Evolutionary conservation across 2,329 filamentous ascomycete species (phyloP).

Genomic region (Juglanconis sp.): DNA sequence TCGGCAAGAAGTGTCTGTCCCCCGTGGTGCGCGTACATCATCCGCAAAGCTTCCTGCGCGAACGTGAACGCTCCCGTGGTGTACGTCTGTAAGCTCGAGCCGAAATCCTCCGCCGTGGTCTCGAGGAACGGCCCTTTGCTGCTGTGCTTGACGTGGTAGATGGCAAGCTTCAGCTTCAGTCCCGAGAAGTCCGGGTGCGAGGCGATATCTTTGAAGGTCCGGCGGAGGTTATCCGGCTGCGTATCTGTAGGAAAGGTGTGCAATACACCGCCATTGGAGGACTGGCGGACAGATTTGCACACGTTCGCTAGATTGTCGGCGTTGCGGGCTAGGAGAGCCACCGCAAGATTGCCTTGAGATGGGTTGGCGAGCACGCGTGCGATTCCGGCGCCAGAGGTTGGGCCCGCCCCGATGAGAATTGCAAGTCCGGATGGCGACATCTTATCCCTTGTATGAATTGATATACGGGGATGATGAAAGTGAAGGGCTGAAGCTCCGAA

Average conservation of each 20-base stretch:
- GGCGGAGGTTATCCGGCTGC: slow-evolving; percentile 40
- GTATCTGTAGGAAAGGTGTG: slow-evolving; percentile 53
- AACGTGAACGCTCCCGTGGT: slow-evolving; percentile 56
- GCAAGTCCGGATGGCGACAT: slow-evolving; percentile 48
- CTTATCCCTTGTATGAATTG: neutral
- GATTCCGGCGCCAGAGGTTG: slow-evolving; percentile 52
- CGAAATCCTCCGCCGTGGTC: slow-evolving; percentile 49
- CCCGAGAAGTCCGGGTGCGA: slow-evolving; percentile 42
- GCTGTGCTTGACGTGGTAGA: slow-evolving; percentile 55
- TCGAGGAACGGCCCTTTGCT: slow-evolving; percentile 53
- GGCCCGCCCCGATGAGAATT: slow-evolving; percentile 50
- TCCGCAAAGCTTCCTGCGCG: slow-evolving; percentile 47
- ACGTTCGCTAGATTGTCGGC: slow-evolving; percentile 41
- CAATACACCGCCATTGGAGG: slow-evolving; percentile 41
- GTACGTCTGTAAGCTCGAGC: slow-evolving; percentile 46
- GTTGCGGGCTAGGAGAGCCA: slow-evolving; percentile 51
- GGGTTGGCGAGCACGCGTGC: slow-evolving; percentile 49
- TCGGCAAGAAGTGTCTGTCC: slow-evolving; percentile 40
- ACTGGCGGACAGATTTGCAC: slow-evolving; percentile 36
- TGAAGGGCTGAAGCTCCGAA: too few species aligned
- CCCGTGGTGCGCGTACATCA: slow-evolving; percentile 51
- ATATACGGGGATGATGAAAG: too few species aligned
- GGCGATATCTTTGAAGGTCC: slow-evolving; percentile 49
- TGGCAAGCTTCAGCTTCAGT: slow-evolving; percentile 48
- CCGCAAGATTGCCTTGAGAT: slow-evolving; percentile 50